Base-by-base conservation (phyloP, 192 early-diverging fungal genomes). In the Funneliformis mosseae region DNA sequence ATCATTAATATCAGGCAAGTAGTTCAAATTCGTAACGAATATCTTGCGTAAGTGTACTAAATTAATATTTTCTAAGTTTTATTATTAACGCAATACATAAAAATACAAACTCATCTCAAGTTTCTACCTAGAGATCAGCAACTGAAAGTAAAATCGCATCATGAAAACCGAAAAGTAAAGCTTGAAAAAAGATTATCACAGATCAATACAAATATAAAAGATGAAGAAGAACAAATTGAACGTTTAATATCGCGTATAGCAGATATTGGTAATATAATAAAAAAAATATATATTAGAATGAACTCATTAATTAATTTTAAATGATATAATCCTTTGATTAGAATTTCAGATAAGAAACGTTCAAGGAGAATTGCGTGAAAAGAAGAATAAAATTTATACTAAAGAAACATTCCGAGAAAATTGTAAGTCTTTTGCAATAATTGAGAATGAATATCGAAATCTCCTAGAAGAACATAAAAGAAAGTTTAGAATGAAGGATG, bases 341-440 rank as follows among this genome's bases (percentile, higher is more conserved):
- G 76, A 77, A 18, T 78, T 43, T 0, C 43, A 68, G 21, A 78
- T 78, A 11, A 66, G 18, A 62, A 42, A 43, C 6, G 43, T 62
- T 43, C 38, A 69, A 68, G 27, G 18, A 43, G 59, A 78, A 38
- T 68, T 78, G 42, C 41, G 66, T 23, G 77, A 78, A 27, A 78
- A 78, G 48, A 45, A 69, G 21, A 78, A 45, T 67, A 78, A 78
- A 16, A 66, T 78, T 25, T 67, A 78, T 46, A 64, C 68, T 42
- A 78, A 78, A 68, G 11, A 55, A 25, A 12, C 33, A 12, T 78
- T 68, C 33, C 39, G 16, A 46, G 77, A 66, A 21, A 38, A 18
- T 38, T 63, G 41, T 50, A 60, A 46, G 8, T 9, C 4, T 12
- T 48, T 78, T 62, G 25, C 16, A 28, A 16, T 46, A 0, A 16